phyloP scores from a whole-genome alignment of 1,284 basidiomycete genomes.

The Irpex sp. region DNA sequence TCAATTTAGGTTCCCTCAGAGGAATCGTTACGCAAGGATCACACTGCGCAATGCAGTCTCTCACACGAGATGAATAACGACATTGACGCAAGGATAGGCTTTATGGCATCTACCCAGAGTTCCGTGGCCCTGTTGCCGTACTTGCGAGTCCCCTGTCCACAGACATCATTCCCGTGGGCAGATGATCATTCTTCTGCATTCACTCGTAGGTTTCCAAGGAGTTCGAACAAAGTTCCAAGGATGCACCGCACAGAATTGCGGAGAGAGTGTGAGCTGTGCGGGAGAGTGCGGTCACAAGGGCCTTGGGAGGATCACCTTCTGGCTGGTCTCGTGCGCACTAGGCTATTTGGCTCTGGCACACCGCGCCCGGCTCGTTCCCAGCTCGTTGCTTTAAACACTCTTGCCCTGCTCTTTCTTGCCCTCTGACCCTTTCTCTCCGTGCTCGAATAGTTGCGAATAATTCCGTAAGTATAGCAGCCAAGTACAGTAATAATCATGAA shows the following conservation, averaged over 20 bases:
- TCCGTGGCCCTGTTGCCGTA: background rate
- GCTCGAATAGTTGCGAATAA: background rate
- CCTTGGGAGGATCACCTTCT: background rate
- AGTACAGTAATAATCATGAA: background rate
- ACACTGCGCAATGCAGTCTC: background rate
- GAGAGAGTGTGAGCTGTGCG: background rate
- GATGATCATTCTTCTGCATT: background rate
- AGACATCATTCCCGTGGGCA: background rate
- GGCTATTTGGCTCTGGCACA: background rate
- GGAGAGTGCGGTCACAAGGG: background rate
- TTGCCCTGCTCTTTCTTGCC: background rate
- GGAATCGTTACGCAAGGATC: background rate
- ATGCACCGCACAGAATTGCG: background rate
- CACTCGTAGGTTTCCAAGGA: background rate
- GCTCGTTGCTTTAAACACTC: background rate
- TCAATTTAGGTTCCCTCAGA: background rate
- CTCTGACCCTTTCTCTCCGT: background rate
- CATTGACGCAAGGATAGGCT: background rate
- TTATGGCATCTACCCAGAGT: background rate
- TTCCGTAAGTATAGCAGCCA: too few species aligned
- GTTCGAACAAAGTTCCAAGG: too few species aligned
- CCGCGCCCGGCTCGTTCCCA: background rate
- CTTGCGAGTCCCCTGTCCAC: background rate
- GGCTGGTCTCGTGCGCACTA: constrained; percentile 1
- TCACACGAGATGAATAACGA: background rate